Base-by-base conservation (phyloP, 306 rosid species). In the Dryas octopetala region DNA sequence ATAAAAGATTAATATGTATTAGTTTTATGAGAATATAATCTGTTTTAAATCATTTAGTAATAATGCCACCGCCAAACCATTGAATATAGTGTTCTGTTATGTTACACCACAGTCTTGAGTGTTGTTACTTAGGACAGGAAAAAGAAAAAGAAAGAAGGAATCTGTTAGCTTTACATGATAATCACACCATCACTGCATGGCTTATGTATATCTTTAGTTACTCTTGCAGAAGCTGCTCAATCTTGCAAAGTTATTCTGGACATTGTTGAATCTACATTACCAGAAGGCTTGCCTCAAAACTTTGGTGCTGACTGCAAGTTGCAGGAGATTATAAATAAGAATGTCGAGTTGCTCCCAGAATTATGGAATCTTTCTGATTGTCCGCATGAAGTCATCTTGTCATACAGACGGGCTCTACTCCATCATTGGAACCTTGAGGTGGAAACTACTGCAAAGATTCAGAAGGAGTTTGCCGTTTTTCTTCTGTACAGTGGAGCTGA, bases 221-320 rank as follows among this genome's bases (percentile, higher is more conserved):
- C 82, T 88, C 79, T 84, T 90, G 95, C 96, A 95, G 98, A 95
- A 87, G 94, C 96, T 70, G 97, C 97, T 55, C 84, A 88, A 67
- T 86, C 97, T 80, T 92, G 99, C 90, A 79, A 86, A 85, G 86
- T 88, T 81, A 85, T 96, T 83, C 86, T 88, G 86, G 98, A 92
- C 86, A 76, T 85, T 62, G 84, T 96, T 66, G 99, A 92, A 78
- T 89, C 98, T 82, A 89, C 97, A 45, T 84, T 85, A 71, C 97
- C 97, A 11, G 86, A 86, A 49, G 99, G 99, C 83, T 86, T 90
- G 86, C 91, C 97, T 81, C 85, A 89, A 86, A 80, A 81, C 67
- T 89, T 96, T 66, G 86, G 84, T 15, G 79, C 83, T 79, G 96
- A 92, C 53, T 85, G 92, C 88, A 95, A 95, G 84, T 90, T 95